Conservation (phyloP, 1,284 basidiomycete genomes). For the Hemileia vastatrix region DNA sequence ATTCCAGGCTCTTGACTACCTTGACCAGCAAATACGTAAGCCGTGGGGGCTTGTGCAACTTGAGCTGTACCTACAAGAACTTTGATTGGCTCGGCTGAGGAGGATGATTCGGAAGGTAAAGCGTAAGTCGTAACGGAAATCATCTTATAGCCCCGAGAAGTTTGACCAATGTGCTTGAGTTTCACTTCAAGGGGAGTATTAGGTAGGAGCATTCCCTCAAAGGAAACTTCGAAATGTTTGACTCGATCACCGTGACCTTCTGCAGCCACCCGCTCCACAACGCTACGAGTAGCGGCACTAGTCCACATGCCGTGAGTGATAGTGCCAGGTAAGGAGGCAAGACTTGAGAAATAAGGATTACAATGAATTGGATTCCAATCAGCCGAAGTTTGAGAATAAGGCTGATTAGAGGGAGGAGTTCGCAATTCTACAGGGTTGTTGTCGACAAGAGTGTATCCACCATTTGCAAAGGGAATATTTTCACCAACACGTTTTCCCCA, state of each 20-base stretch:
- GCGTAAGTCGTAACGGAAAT: conserved; percentile 84
- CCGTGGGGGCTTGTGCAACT: conserved; percentile 81
- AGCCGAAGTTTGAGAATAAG: conserved; percentile 89
- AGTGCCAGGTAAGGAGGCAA: conserved; percentile 83
- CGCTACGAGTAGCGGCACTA: conserved; percentile 83
- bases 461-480: conserved; percentile 66
- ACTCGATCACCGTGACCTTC: conserved; percentile 86
- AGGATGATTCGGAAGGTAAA: conserved; percentile 56
- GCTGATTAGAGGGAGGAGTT: conserved; percentile 68
- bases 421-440: conserved; percentile 41
- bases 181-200: conserved; percentile 78
- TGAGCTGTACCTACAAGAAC: conserved; percentile 86
- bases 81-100: conserved; percentile 47
- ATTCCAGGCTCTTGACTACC: conserved; percentile 97
- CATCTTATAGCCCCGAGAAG: conserved; percentile 75
- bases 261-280: conserved; percentile 86
- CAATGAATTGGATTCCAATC: conserved; percentile 98
- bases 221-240: conserved; percentile 76
- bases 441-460: conserved; percentile 69
- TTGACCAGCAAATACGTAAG: conserved; percentile 97
- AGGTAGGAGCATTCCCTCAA: conserved; percentile 96
- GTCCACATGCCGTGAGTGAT: conserved; percentile 98
- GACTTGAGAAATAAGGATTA: conserved; percentile 96
- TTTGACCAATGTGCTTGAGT: conserved; percentile 82
- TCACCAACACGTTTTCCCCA: conserved; percentile 71